These are phyloP conservation scores for Aspergillus brasiliensis DNA, from an alignment of 2,329 filamentous ascomycete genomes.

Conservation along the genomic window DNA sequence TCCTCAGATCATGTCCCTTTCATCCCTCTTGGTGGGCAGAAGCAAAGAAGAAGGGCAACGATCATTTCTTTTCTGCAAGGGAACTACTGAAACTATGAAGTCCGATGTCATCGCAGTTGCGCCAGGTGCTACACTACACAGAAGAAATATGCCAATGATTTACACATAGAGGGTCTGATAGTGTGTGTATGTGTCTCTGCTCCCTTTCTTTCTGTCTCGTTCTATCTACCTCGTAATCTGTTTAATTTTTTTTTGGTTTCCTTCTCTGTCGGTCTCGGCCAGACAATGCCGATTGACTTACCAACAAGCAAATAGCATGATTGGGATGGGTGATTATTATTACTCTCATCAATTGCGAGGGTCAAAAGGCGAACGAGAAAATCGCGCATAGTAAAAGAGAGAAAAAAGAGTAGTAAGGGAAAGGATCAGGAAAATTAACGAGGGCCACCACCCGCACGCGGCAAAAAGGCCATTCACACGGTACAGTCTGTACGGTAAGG, in stretches of 20 bases:
- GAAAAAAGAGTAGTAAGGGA: slow-evolving; percentile 3
- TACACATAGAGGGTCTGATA: background rate
- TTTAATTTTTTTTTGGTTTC: too few relatives aligned
- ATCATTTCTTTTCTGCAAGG: slow-evolving; percentile 17
- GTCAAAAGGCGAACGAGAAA: slow-evolving; percentile 15
- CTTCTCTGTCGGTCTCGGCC: background rate
- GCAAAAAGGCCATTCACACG: slow-evolving; percentile 18
- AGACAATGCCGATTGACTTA: background rate
- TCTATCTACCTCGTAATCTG: background rate
- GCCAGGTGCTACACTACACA: background rate
- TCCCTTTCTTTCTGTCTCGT: background rate
- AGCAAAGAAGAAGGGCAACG: background rate
- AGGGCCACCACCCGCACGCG: slow-evolving; percentile 24
- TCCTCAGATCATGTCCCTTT: background rate
- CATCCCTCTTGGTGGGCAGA: background rate
- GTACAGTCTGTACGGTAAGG: slow-evolving; percentile 14
- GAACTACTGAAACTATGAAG: slow-evolving; percentile 8
- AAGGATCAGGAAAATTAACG: slow-evolving; percentile 24
- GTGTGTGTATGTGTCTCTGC: background rate
- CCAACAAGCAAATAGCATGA: slow-evolving; percentile 1
- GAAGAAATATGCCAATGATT: slow-evolving; percentile 2
- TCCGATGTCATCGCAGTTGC: slow-evolving; percentile 7
- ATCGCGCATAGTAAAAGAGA: slow-evolving; percentile 30
- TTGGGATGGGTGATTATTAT: slow-evolving; percentile 12
- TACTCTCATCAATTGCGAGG: slow-evolving; percentile 17